Evolutionary conservation across 768 basidiomycete species (phyloP).

Genomic region (Gyrodon lividus): DNA sequence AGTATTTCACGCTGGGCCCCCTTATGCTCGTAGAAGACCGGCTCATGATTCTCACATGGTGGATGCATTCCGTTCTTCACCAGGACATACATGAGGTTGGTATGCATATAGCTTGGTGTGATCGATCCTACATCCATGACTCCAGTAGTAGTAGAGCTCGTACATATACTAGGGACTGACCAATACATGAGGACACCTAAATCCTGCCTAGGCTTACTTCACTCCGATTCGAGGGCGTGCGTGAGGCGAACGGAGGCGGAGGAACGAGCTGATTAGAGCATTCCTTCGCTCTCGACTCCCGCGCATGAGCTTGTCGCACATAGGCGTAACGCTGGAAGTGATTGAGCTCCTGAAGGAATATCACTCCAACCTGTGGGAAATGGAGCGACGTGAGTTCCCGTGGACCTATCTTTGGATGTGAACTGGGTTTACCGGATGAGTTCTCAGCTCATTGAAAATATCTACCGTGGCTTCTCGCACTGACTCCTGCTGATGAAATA

Average conservation of each 20-base stretch:
- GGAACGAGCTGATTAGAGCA: constrained; percentile 32
- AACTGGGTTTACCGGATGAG: too few relatives aligned
- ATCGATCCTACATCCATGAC: too few relatives aligned
- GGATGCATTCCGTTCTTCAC: too few relatives aligned
- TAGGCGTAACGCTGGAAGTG: constrained; percentile 90
- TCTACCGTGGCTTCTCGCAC: constrained; percentile 82
- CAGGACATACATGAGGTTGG: too few relatives aligned
- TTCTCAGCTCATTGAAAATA: constrained; percentile 61
- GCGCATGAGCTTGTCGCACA: constrained; percentile 74
- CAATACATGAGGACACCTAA: constrained; percentile 24
- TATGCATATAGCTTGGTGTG: too few relatives aligned
- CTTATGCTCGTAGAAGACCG: too few relatives aligned
- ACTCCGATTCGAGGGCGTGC: constrained; percentile 47
- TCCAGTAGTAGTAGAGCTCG: too few relatives aligned
- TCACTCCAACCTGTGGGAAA: constrained; percentile 63
- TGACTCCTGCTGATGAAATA: constrained; percentile 83
- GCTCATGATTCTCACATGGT: too few relatives aligned
- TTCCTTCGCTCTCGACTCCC: constrained; percentile 46
- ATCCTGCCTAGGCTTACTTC: constrained; percentile 41
- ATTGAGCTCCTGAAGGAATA: constrained; percentile 77
- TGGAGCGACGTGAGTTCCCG: constrained; percentile 1
- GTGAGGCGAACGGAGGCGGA: constrained; percentile 31
- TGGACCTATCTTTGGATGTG: too few relatives aligned
- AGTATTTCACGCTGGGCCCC: too few relatives aligned
- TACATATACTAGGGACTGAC: too few relatives aligned